Conservation (phyloP, 495 filamentous ascomycete species). For the Sporormia fimetaria region DNA sequence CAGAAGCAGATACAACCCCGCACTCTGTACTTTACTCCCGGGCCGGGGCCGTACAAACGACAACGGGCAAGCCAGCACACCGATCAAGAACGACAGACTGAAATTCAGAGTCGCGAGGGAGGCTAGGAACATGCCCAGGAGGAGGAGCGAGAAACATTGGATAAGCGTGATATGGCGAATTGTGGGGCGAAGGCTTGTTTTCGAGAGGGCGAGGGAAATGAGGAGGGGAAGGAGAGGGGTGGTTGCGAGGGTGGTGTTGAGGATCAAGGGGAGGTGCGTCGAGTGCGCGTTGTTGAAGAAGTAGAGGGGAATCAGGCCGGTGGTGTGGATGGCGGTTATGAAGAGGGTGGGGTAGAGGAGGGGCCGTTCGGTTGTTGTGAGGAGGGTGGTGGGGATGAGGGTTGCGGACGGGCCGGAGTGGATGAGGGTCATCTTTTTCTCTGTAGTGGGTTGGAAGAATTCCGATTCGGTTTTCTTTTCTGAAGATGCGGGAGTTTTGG, state of each 20-base stretch:
- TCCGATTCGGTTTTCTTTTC: slow-evolving; percentile 7
- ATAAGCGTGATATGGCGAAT: slow-evolving; percentile 63
- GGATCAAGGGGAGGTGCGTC: slow-evolving; percentile 48
- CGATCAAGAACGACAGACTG: slow-evolving; percentile 76
- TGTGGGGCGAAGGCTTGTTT: slow-evolving; percentile 41
- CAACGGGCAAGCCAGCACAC: slow-evolving; percentile 63
- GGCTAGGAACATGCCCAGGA: slow-evolving; percentile 82
- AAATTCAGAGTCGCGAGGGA: slow-evolving; percentile 95
- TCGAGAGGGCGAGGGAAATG: slow-evolving; percentile 43
- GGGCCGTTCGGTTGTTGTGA: slow-evolving; percentile 48
- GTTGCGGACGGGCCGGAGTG: slow-evolving; percentile 29
- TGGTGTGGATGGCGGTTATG: slow-evolving; percentile 57
- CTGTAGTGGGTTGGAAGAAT: slow-evolving; percentile 4
- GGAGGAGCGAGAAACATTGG: slow-evolving; percentile 82
- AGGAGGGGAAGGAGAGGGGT: slow-evolving; percentile 48
- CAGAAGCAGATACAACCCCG: slow-evolving; percentile 10
- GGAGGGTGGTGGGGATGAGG: slow-evolving; percentile 28
- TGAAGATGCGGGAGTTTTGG: slow-evolving; percentile 13
- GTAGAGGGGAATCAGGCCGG: slow-evolving; percentile 76
- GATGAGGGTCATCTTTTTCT: slow-evolving; percentile 23
- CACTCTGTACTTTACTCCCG: slow-evolving; percentile 1
- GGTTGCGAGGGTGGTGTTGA: slow-evolving; percentile 46
- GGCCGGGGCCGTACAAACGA: slow-evolving; percentile 45
- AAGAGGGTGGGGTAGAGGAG: slow-evolving; percentile 68
- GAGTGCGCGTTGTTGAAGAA: slow-evolving; percentile 66